These are phyloP conservation scores for Leishmania mexicana DNA, from an alignment of 208 protist genomes.

Conservation along the genomic window DNA sequence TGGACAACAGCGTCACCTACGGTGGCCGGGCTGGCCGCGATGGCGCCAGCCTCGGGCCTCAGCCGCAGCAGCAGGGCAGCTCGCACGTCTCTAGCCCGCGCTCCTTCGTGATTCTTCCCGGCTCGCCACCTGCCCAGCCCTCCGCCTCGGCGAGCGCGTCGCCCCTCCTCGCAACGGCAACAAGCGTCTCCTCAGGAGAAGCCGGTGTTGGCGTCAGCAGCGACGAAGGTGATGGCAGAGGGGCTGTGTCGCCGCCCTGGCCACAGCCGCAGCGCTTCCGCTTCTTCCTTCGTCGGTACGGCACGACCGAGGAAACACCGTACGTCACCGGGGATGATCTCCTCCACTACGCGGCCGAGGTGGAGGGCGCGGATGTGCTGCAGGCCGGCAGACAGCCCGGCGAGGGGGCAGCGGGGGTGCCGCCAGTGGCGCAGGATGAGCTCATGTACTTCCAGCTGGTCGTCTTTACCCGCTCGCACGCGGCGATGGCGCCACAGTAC, in stretches of 20 bases:
- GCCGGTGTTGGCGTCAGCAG: background rate
- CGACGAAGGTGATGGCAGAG: background rate
- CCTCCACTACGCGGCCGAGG: conserved; percentile 53
- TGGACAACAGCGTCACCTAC: conserved; percentile 16
- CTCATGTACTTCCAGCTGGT: conserved; percentile 59
- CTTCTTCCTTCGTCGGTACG: conserved; percentile 50
- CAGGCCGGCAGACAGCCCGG: background rate
- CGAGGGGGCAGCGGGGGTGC: background rate
- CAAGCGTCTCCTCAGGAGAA: background rate
- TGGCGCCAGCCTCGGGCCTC: background rate
- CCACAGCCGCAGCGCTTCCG: conserved; percentile 31
- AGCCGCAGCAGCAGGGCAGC: background rate
- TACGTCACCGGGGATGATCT: conserved; percentile 47
- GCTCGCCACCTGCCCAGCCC: background rate
- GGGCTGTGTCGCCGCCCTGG: background rate
- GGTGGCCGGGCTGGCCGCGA: background rate
- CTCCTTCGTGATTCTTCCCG: background rate
- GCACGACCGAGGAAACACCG: conserved; percentile 26
- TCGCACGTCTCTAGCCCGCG: background rate
- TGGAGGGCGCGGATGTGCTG: conserved; percentile 52
- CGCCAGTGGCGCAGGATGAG: conserved; percentile 8
- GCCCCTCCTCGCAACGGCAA: conserved; percentile 19
- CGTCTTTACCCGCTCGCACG: conserved; percentile 66
- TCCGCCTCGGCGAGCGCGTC: conserved; percentile 14
- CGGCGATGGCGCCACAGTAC: conserved; percentile 66